These are phyloP conservation scores for Irpex sp. DNA, from an alignment of 1,284 basidiomycete genomes.

Conservation along the genomic window DNA sequence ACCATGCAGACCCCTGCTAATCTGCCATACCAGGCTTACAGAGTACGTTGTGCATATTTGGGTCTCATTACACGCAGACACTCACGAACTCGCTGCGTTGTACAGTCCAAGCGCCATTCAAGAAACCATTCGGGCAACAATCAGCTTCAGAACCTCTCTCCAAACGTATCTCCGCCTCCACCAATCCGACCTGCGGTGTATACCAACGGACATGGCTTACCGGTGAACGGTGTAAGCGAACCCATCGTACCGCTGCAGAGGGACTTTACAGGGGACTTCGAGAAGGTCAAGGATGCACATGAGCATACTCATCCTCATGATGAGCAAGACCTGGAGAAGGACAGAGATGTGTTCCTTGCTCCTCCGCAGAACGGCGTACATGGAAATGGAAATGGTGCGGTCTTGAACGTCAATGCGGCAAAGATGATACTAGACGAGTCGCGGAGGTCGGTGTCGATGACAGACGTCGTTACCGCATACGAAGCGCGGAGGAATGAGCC, in stretches of 20 bases:
- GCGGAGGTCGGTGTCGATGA: conserved; percentile 7
- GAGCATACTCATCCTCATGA: background rate
- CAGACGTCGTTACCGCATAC: conserved; percentile 4
- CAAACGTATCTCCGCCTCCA: conserved; percentile 23
- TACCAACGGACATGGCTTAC: background rate
- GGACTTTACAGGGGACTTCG: conserved; percentile 12
- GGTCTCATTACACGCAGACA: conserved; percentile 7
- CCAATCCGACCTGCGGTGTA: conserved; percentile 11
- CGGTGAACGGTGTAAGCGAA: conserved; percentile 18
- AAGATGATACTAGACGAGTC: conserved; percentile 4
- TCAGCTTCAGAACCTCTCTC: conserved; percentile 22
- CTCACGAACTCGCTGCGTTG: background rate
- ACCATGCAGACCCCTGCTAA: conserved; percentile 22
- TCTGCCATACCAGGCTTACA: conserved; percentile 73
- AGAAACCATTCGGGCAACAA: conserved; percentile 37
- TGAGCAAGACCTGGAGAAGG: background rate
- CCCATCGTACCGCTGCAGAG: conserved; percentile 14
- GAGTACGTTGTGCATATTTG: conserved; percentile 15
- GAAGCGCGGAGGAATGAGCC: background rate
- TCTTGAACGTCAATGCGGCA: background rate
- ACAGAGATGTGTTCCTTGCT: background rate
- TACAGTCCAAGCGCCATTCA: conserved; percentile 66
- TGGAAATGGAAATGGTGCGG: too few species aligned
- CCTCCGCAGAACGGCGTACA: background rate
- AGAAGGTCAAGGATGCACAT: conserved; percentile 10